phyloP scores from a whole-genome alignment of 352 stramenopile species.

The Lagenidium giganteum region DNA sequence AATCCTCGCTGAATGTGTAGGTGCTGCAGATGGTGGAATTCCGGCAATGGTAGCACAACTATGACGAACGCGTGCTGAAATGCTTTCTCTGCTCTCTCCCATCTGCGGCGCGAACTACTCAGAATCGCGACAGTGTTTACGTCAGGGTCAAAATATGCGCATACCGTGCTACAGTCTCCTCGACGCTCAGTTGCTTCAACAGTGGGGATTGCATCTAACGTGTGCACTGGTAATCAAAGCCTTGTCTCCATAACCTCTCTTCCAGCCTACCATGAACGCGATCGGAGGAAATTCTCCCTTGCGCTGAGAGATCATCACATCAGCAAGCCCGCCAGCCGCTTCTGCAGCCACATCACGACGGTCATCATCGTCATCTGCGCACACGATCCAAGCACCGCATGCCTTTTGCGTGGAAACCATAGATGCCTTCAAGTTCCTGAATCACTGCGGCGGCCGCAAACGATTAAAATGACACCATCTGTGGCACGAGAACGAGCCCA shows the following conservation, averaged over 20 bases:
- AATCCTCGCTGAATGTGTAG: constrained; percentile 31
- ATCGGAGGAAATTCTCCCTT: constrained; percentile 63
- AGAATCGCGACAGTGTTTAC: too few relatives aligned
- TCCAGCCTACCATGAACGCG: constrained; percentile 48
- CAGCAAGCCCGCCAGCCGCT: constrained; percentile 46
- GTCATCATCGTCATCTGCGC: background rate
- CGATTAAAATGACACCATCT: constrained; percentile 1
- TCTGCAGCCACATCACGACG: too few relatives aligned
- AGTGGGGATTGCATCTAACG: too few relatives aligned
- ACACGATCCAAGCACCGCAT: background rate
- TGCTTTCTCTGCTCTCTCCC: constrained; percentile 43
- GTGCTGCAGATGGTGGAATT: constrained; percentile 39
- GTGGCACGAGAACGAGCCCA: background rate
- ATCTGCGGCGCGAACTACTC: constrained; percentile 2
- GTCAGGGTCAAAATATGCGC: too few relatives aligned
- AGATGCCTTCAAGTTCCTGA: constrained; percentile 44
- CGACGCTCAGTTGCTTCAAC: too few relatives aligned
- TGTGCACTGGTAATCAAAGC: background rate
- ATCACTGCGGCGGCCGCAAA: constrained; percentile 24
- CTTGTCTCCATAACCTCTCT: background rate
- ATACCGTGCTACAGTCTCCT: background rate
- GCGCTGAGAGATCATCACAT: constrained; percentile 75
- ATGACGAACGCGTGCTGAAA: constrained; percentile 57
- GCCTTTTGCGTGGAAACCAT: constrained; percentile 52
- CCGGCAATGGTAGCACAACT: constrained; percentile 34